Conservation (phyloP, 306 rosid genomes). For the Sicyos edulis region DNA sequence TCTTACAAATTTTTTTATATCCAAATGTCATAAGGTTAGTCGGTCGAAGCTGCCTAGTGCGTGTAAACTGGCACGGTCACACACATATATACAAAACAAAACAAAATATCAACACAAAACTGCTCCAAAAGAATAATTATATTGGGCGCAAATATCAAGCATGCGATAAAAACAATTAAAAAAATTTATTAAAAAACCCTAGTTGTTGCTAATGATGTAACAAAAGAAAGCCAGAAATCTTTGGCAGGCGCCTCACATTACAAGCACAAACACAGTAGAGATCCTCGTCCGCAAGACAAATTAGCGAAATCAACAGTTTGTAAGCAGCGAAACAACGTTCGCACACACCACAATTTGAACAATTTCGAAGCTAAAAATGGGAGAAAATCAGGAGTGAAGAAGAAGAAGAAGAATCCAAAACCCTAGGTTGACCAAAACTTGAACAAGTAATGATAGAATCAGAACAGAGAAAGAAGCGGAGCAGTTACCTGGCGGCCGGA, state of each 20-base stretch:
- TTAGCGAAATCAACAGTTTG: neutral
- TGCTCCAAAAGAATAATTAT: too few relatives aligned
- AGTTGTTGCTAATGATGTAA: neutral
- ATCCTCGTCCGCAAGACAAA: neutral
- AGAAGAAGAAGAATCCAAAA: constrained; percentile 27
- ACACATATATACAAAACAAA: too few relatives aligned
- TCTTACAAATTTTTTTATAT: too few relatives aligned
- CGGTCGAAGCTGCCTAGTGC: too few relatives aligned
- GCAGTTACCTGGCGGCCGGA: constrained; percentile 75
- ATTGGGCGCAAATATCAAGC: too few relatives aligned
- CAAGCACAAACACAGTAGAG: neutral
- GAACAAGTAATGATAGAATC: neutral
- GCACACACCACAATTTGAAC: neutral
- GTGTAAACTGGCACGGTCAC: too few relatives aligned
- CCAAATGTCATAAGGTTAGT: too few relatives aligned
- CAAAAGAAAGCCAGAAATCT: neutral
- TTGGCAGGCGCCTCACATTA: neutral
- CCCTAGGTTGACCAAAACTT: constrained; percentile 24
- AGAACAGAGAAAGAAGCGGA: neutral
- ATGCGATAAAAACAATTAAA: too few relatives aligned
- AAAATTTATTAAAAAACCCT: too few relatives aligned
- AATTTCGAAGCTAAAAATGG: constrained; percentile 1
- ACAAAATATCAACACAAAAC: neutral
- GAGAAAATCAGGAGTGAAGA: neutral
- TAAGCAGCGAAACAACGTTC: too few relatives aligned